Evolutionary conservation across 495 filamentous ascomycete species (phyloP), one percentile per base, ranked within the genome.

Genomic region (Neurospora terricola): DNA sequence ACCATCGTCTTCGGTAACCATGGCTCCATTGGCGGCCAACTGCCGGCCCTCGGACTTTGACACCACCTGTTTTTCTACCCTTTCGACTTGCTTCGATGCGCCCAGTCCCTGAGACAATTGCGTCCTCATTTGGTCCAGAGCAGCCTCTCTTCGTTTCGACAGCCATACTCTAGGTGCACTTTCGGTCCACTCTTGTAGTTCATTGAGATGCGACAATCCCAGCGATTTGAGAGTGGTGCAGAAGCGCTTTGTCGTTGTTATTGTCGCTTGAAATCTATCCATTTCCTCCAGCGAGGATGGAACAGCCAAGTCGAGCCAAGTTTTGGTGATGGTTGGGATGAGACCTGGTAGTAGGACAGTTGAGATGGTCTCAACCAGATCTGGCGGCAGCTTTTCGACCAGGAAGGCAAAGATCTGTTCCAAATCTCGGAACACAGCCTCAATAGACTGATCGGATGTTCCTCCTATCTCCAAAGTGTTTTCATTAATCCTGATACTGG

Each of bases 111-210:
- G 78, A 1, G 89, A 83, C 37, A 96, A 83, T 34, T 92, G 87
- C 70, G 84, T 87, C 69, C 94, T 88, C 7, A 96, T 89, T 27
- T 86, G 85, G 75, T 93, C 90, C 39, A 99, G 83, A 4, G 91
- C 90, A 48, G 87, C 86, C 75, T 96, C 93, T 72, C 90, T 90
- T 72, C 92, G 90, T 78, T 92, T 94, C n/a, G 89, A 87, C 27
- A 98, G 85, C 96, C 96, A 99, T 14, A 94, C 87, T 30, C 88
- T 87, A 6, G 95, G 91, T 8, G 91, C 91, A 69, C 89, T 88
- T 38, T 91, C 88, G 0, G 91, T 89, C 96, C 96, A 99, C 48
- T 93, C 90, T 11, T 88, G 84, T 71, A 98, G 80, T 23, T 90
- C 87, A 72, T 89, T 86, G 30, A 91, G 86, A 23, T 92, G 92